Percentiles rank a stretch among this genome's conserved stretches.
Evolutionary conservation across 2,329 filamentous ascomycete genomes (phyloP).

Genomic region (Colletotrichum sp.): DNA sequence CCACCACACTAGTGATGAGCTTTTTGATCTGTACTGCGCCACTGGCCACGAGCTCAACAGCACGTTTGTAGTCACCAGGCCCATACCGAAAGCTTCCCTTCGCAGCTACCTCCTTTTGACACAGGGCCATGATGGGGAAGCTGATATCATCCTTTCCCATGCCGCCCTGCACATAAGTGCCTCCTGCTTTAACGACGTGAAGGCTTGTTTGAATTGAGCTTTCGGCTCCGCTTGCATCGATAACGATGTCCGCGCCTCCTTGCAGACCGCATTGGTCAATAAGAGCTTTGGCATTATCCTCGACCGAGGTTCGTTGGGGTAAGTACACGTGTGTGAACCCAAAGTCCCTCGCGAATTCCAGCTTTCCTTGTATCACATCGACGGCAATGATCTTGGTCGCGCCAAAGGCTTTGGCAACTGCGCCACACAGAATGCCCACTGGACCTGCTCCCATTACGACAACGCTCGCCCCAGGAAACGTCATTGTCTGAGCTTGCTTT

Average conservation of each 20-base stretch:
- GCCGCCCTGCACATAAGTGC: conserved; percentile 82
- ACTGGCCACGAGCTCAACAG: conserved; percentile 74
- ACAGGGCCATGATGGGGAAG: conserved; percentile 91
- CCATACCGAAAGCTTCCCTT: conserved; percentile 92
- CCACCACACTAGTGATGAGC: conserved; percentile 77
- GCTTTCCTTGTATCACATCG: conserved; percentile 80
- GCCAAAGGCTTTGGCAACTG: conserved; percentile 85
- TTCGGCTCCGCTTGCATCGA: conserved; percentile 82
- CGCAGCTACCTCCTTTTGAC: conserved; percentile 85
- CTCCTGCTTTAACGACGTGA: conserved; percentile 72
- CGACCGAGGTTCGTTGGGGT: conserved; percentile 64
- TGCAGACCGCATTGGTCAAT: conserved; percentile 66
- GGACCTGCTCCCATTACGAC: conserved; percentile 88
- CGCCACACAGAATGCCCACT: conserved; percentile 85
- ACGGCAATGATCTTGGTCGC: conserved; percentile 82
- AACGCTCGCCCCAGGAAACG: conserved; percentile 70
- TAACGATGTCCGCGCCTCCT: conserved; percentile 76
- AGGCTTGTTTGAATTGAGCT: conserved; percentile 77
- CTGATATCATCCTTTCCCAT: conserved; percentile 89
- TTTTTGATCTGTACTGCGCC: conserved; percentile 82
- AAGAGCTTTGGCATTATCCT: conserved; percentile 76
- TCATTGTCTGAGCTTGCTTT: conserved; percentile 70
- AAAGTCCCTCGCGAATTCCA: conserved; percentile 78
- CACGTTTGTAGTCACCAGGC: conserved; percentile 84
- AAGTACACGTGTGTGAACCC: conserved; percentile 74